Conservation (phyloP, 768 basidiomycete genomes). For the Boletus patriciae region DNA sequence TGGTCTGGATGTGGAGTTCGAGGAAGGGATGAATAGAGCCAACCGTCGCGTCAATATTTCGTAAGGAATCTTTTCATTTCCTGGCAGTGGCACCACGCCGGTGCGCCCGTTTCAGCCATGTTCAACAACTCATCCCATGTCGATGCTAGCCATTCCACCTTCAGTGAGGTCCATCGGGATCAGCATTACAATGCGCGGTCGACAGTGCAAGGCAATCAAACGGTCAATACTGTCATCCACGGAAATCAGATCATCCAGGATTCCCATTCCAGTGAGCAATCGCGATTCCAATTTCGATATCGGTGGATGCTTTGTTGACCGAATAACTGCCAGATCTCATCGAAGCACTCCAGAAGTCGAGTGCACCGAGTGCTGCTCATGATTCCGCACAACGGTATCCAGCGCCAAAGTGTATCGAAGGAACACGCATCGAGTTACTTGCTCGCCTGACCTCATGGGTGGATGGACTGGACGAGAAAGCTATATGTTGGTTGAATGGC, state of each 20-base stretch:
- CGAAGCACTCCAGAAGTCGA: slow-evolving; percentile 13
- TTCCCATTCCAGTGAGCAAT: slow-evolving; percentile 4
- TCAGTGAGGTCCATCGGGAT: slow-evolving; percentile 19
- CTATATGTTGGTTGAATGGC: slow-evolving; percentile 28
- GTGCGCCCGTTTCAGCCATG: neutral
- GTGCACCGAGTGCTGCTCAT: slow-evolving; percentile 20
- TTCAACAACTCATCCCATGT: slow-evolving; percentile 18
- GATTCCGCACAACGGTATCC: slow-evolving; percentile 22
- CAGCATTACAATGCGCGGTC: slow-evolving; percentile 10
- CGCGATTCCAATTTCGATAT: neutral
- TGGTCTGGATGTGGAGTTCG: too few relatives aligned
- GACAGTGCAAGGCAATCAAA: slow-evolving; percentile 20
- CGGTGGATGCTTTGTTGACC: neutral
- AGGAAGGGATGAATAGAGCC: too few relatives aligned
- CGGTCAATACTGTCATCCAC: slow-evolving; percentile 15
- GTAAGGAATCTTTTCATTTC: too few relatives aligned
- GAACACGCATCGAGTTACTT: slow-evolving; percentile 22
- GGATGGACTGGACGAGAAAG: slow-evolving; percentile 6
- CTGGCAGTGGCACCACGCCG: too few relatives aligned
- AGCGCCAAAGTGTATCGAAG: slow-evolving; percentile 24
- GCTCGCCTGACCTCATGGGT: slow-evolving; percentile 16
- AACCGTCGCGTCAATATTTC: too few relatives aligned
- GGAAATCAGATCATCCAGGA: slow-evolving; percentile 22
- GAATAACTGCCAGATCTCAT: slow-evolving; percentile 8
- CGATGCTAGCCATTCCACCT: slow-evolving; percentile 14